phyloP scores from a whole-genome alignment of 1,284 basidiomycete species.

The Microbotryomycetes sp. region DNA sequence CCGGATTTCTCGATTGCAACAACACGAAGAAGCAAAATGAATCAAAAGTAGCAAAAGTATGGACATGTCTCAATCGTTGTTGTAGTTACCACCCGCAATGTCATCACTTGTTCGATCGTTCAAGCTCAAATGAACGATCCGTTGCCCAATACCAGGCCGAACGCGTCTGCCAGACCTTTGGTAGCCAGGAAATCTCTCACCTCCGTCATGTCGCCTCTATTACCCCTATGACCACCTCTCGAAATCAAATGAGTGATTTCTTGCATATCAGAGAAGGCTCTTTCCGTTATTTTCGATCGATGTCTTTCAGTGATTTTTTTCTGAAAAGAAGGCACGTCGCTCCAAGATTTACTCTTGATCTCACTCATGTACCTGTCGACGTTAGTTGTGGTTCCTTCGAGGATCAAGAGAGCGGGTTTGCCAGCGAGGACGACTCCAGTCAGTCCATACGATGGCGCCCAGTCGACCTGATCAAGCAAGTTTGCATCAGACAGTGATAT shows the following conservation, averaged over 20 bases:
- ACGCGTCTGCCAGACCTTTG: slow-evolving; percentile 33
- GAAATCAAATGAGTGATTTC: slow-evolving; percentile 45
- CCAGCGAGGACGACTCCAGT: slow-evolving; percentile 45
- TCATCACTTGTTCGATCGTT: background rate
- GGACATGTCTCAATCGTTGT: no score
- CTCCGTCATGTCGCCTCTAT: slow-evolving; percentile 47
- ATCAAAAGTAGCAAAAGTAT: no score
- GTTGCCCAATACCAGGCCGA: slow-evolving; percentile 38
- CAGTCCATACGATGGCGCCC: slow-evolving; percentile 41
- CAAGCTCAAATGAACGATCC: slow-evolving; percentile 38
- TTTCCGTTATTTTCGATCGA: slow-evolving; percentile 36
- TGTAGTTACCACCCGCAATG: background rate
- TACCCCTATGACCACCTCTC: slow-evolving; percentile 43
- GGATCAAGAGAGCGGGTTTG: slow-evolving; percentile 46
- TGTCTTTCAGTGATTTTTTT: slow-evolving; percentile 44
- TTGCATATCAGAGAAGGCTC: slow-evolving; percentile 40
- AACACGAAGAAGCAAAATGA: no score
- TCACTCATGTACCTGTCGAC: slow-evolving; percentile 45
- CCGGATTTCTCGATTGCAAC: no score
- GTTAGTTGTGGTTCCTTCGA: slow-evolving; percentile 43
- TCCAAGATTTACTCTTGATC: slow-evolving; percentile 47
- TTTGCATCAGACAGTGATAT: background rate
- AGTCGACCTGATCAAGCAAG: slow-evolving; percentile 33
- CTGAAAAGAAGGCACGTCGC: slow-evolving; percentile 47
- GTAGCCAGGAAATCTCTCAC: slow-evolving; percentile 43